Evolutionary conservation across 306 rosid species (phyloP).

Genomic region (Cucurbita ficifolia): DNA sequence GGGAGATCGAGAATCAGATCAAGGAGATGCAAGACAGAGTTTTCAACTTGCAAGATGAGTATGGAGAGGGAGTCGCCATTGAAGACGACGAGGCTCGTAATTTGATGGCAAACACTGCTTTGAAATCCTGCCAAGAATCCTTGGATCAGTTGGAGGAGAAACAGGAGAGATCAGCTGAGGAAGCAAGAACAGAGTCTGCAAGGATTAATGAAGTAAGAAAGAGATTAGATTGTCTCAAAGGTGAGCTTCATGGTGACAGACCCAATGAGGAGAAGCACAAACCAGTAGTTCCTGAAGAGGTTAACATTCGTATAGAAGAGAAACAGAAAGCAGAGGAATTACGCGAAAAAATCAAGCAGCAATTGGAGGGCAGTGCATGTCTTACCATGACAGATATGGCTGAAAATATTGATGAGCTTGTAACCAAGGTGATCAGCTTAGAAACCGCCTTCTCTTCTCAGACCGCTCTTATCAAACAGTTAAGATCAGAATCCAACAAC

Average conservation of each 20-base stretch:
- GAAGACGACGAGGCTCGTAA: constrained; percentile 76
- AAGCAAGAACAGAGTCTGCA: constrained; percentile 39
- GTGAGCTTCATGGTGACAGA: constrained; percentile 22
- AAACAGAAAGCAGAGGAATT: constrained; percentile 29
- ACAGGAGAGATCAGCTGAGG: constrained; percentile 47
- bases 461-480: constrained; percentile 44
- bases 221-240: constrained; percentile 43
- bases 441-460: constrained; percentile 70
- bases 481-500: constrained; percentile 54
- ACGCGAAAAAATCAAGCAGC: constrained; percentile 35
- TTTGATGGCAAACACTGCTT: constrained; percentile 77
- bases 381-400: constrained; percentile 62
- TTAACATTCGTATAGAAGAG: constrained; percentile 12
- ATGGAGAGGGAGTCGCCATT: constrained; percentile 61
- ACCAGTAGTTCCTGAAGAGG: constrained; percentile 16
- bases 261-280: background rate
- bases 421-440: constrained; percentile 54
- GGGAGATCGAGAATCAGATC: constrained; percentile 64
- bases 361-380: constrained; percentile 37
- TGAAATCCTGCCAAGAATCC: constrained; percentile 66
- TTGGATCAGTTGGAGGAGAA: constrained; percentile 41
- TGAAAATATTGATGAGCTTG: constrained; percentile 77
- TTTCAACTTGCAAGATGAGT: constrained; percentile 64
- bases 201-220: constrained; percentile 39
- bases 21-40: constrained; percentile 58